Evolutionary conservation across 1,284 basidiomycete species (phyloP).

Genomic region (Pseudozyma sp.): DNA sequence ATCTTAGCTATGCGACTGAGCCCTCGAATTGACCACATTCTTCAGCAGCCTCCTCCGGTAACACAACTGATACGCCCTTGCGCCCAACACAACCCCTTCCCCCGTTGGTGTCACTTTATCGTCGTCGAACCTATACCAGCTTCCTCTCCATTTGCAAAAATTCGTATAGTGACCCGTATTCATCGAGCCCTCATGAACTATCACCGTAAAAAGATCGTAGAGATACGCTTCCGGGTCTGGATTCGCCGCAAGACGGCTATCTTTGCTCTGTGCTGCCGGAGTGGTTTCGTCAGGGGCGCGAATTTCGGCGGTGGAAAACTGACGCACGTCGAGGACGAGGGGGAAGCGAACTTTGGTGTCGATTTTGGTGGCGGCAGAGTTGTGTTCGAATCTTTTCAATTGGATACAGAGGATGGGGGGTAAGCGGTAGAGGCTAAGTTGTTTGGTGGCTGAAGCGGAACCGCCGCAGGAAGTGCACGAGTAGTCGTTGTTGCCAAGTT

Average conservation of each 20-base stretch:
- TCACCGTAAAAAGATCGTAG: conserved; percentile 91
- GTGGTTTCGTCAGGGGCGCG: conserved; percentile 18
- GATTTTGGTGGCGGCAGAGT: conserved; percentile 77
- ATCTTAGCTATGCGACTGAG: conserved; percentile 1
- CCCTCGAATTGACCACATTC: conserved; percentile 32
- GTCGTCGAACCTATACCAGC: conserved; percentile 93
- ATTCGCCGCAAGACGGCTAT: conserved; percentile 18
- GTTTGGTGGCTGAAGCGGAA: conserved; percentile 72
- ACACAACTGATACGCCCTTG: conserved; percentile 64
- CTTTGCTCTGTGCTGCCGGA: not conserved
- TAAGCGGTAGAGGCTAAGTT: conserved; percentile 83
- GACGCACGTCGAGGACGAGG: conserved; percentile 84
- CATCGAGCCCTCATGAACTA: conserved; percentile 89
- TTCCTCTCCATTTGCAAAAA: conserved; percentile 79
- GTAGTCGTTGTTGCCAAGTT: conserved; percentile 68
- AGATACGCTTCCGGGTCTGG: conserved; percentile 70
- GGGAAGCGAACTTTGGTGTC: conserved; percentile 87
- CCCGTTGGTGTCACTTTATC: conserved; percentile 75
- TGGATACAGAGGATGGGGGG: conserved; percentile 94
- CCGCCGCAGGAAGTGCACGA: conserved; percentile 71
- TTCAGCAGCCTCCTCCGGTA: conserved; percentile 57
- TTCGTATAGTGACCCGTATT: conserved; percentile 95
- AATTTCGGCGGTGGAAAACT: conserved; percentile 77
- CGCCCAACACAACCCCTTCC: conserved; percentile 46
- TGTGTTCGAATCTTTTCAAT: conserved; percentile 93